Conservation (phyloP, 2,329 filamentous ascomycete genomes). For the Botrytis paeoniae region DNA sequence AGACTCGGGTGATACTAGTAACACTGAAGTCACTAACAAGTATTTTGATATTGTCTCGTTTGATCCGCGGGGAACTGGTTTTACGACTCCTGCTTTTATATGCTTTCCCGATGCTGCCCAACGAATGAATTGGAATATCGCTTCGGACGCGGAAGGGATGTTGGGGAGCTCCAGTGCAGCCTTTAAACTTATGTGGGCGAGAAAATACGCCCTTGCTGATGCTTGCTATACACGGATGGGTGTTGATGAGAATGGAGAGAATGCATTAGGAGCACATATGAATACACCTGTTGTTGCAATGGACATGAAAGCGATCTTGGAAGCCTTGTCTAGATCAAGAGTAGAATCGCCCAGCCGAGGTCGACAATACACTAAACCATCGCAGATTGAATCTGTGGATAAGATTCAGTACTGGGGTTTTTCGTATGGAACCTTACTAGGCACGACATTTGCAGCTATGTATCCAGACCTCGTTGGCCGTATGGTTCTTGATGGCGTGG, state of each 20-base stretch:
- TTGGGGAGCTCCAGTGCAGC: not conserved
- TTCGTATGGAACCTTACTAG: slow-evolving; percentile 32
- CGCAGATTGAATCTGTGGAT: not conserved
- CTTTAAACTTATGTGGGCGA: not conserved
- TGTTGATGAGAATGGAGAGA: not conserved
- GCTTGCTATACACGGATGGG: not conserved
- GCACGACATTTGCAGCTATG: slow-evolving; percentile 45
- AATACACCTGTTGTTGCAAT: not conserved
- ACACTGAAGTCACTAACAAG: no score
- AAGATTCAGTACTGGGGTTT: not conserved
- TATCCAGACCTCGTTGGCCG: slow-evolving; percentile 44
- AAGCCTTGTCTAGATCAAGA: not conserved
- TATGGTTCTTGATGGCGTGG: slow-evolving; percentile 38
- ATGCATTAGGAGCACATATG: not conserved
- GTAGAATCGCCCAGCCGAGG: not conserved
- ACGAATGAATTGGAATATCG: not conserved
- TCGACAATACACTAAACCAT: not conserved
- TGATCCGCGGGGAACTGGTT: no score
- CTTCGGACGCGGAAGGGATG: not conserved
- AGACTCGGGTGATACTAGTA: no score
- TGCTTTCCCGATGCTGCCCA: not conserved
- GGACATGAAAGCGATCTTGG: not conserved
- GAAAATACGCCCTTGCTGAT: slow-evolving; percentile 1
- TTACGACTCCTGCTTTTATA: not conserved
- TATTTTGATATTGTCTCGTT: no score